These are phyloP conservation scores for Periglandula ipomoeae DNA, from an alignment of 2,329 filamentous ascomycete genomes.

Conservation along the genomic window DNA sequence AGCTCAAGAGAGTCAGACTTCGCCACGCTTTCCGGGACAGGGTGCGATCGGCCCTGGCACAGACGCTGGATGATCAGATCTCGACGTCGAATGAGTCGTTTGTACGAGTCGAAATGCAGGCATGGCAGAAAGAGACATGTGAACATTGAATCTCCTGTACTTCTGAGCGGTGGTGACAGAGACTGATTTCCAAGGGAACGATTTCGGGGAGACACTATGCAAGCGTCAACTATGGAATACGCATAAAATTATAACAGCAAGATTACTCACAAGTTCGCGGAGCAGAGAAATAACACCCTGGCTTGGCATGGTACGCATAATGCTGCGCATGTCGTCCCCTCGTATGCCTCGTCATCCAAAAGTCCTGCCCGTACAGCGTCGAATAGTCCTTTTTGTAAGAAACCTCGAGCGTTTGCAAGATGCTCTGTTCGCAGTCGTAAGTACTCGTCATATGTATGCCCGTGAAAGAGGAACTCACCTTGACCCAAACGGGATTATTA, in stretches of 20 bases:
- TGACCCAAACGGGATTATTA: conserved; percentile 50
- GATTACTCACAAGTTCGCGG: conserved; percentile 22
- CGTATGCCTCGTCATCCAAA: conserved; percentile 39
- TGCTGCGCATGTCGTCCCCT: conserved; percentile 39
- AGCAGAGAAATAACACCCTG: conserved; percentile 37
- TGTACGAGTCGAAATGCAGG: conserved; percentile 57
- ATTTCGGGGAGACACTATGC: conserved; percentile 26
- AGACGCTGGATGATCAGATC: conserved; percentile 44
- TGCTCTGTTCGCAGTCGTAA: conserved; percentile 23
- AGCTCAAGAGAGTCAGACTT: conserved; percentile 46
- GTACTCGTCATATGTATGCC: no score
- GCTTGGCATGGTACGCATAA: conserved; percentile 40
- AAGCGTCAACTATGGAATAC: background rate
- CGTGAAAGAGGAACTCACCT: conserved; percentile 25
- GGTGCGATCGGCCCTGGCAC: conserved; percentile 43
- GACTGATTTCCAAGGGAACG: conserved; percentile 20
- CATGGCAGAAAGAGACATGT: conserved; percentile 48
- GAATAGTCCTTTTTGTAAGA: conserved; percentile 27
- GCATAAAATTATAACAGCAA: background rate
- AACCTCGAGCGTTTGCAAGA: conserved; percentile 34
- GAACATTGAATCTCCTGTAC: conserved; percentile 22
- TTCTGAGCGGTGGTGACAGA: conserved; percentile 16
- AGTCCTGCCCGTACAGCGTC: conserved; percentile 34
- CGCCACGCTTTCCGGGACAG: conserved; percentile 45
- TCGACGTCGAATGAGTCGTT: conserved; percentile 45